Evolutionary conservation across 768 basidiomycete genomes (phyloP).

Genomic region (Lentinula aciculospora): DNA sequence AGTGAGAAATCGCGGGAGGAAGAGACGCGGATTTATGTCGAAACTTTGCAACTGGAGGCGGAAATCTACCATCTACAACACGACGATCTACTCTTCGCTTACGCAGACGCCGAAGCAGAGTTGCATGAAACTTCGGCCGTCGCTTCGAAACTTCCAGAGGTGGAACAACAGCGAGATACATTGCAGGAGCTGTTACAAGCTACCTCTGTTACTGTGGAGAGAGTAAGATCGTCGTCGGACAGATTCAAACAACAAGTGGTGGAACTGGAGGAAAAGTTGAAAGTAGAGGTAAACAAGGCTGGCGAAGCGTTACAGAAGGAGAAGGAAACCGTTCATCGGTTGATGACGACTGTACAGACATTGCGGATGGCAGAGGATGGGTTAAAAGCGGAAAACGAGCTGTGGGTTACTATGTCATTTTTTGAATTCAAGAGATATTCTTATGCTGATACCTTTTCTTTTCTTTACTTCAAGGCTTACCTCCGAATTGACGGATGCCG

Average conservation of each 20-base stretch:
- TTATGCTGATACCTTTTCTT: not conserved
- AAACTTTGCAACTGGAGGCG: slow-evolving; percentile 18
- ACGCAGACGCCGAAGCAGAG: slow-evolving; percentile 22
- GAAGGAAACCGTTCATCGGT: slow-evolving; percentile 36
- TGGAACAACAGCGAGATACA: slow-evolving; percentile 30
- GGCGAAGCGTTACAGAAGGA: slow-evolving; percentile 38
- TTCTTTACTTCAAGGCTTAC: slow-evolving; percentile 25
- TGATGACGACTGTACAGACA: slow-evolving; percentile 47
- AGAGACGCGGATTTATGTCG: slow-evolving; percentile 9
- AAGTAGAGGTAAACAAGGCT: slow-evolving; percentile 26
- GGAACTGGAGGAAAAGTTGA: slow-evolving; percentile 20
- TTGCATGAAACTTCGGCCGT: slow-evolving; percentile 13
- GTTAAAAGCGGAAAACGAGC: slow-evolving; percentile 61
- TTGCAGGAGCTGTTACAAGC: slow-evolving; percentile 15
- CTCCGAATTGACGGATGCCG: slow-evolving; percentile 52
- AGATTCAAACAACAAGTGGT: slow-evolving; percentile 14
- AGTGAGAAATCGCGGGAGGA: slow-evolving; percentile 7
- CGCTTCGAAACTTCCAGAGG: slow-evolving; percentile 18
- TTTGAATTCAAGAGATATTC: too few species aligned
- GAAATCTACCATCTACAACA: slow-evolving; percentile 31
- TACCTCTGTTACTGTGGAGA: slow-evolving; percentile 17
- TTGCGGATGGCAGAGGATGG: slow-evolving; percentile 61
- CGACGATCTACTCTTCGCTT: slow-evolving; percentile 28
- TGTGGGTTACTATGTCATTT: slow-evolving; percentile 36
- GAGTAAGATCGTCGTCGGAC: slow-evolving; percentile 15